phyloP scores from a whole-genome alignment of 306 rosid species.

The Castanea sativa region DNA sequence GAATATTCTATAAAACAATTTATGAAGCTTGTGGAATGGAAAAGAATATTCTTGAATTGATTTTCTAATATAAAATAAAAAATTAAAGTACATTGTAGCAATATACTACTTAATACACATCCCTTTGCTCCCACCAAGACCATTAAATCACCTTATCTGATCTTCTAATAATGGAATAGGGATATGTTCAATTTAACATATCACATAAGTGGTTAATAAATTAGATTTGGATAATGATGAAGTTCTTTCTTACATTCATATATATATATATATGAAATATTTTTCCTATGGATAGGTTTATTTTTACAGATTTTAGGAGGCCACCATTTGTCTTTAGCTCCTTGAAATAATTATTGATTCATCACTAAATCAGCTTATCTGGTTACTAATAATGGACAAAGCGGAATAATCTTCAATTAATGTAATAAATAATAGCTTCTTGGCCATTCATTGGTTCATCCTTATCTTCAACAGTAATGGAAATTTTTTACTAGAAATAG shows the following conservation, averaged over 20 bases:
- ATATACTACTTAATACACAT: background rate
- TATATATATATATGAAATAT: background rate
- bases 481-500: constrained; percentile 24
- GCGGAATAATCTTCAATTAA: constrained; percentile 26
- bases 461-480: constrained; percentile 22
- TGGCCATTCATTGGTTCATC: constrained; percentile 22
- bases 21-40: background rate
- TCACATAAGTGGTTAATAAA: background rate
- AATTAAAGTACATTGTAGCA: background rate
- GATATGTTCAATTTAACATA: background rate
- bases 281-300: background rate
- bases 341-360: background rate
- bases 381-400: background rate
- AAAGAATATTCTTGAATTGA: background rate
- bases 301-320: background rate
- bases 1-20: background rate
- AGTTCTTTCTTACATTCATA: constrained; percentile 1
- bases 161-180: constrained; percentile 18
- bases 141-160: constrained; percentile 2
- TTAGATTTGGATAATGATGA: background rate
- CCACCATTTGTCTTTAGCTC: background rate
- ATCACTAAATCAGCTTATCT: constrained; percentile 3
- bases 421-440: constrained; percentile 8
- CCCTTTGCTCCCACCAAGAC: background rate
- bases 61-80: background rate